Percentiles rank a stretch among this genome's conserved stretches.
Conservation (phyloP, 2,329 filamentous ascomycete genomes). For the Venturia effusa region DNA sequence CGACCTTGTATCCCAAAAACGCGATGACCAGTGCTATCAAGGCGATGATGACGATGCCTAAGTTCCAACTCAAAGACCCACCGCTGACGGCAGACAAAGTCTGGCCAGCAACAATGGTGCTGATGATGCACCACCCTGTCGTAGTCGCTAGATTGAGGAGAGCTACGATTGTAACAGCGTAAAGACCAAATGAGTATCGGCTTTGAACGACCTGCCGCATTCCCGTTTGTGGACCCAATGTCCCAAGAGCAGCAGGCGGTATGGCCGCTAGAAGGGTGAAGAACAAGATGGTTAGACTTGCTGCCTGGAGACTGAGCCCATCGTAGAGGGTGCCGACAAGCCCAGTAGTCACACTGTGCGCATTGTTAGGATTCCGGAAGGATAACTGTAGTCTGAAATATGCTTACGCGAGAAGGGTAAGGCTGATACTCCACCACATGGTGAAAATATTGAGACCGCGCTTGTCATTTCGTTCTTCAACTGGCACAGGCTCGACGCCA, state of each 20-base stretch:
- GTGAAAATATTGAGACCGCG: constrained; percentile 48
- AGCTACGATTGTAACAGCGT: constrained; percentile 52
- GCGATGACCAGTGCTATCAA: constrained; percentile 19
- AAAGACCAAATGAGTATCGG: constrained; percentile 56
- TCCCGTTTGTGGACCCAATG: constrained; percentile 49
- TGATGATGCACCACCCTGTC: constrained; percentile 51
- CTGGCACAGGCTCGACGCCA: constrained; percentile 46
- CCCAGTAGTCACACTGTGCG: constrained; percentile 46
- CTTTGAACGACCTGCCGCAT: constrained; percentile 53
- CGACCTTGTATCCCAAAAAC: constrained; percentile 19
- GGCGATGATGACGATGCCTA: constrained; percentile 49
- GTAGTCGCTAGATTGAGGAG: constrained; percentile 52
- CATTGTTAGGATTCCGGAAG: neutral
- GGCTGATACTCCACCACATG: constrained; percentile 48
- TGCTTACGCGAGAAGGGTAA: constrained; percentile 47
- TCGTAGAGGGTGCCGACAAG: constrained; percentile 48
- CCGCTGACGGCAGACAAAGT: constrained; percentile 49
- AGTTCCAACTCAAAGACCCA: constrained; percentile 43
- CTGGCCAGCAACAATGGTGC: constrained; percentile 49
- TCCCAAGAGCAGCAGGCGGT: constrained; percentile 46
- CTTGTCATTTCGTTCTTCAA: constrained; percentile 42
- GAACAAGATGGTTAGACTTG: constrained; percentile 50
- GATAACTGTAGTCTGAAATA: neutral
- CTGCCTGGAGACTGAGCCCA: constrained; percentile 45
- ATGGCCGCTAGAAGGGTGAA: constrained; percentile 46